These are phyloP conservation scores for Pichia sp. DNA, from an alignment of 1,139 yeast genomes.

Conservation along the genomic window DNA sequence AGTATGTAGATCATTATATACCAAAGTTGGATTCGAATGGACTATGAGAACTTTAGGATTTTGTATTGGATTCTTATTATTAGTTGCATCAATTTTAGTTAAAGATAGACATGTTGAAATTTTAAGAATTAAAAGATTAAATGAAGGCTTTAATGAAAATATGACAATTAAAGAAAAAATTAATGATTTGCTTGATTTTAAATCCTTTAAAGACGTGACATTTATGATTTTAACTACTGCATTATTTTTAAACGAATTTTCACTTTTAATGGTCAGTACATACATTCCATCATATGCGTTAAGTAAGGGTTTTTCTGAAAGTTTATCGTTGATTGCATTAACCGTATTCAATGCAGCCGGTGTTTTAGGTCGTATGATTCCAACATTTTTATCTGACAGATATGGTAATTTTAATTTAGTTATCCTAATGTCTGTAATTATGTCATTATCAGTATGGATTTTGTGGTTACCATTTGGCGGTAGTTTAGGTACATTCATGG, in stretches of 20 bases:
- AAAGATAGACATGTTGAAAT: constrained; percentile 37
- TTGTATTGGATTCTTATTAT: constrained; percentile 39
- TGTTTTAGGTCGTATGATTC: constrained; percentile 50
- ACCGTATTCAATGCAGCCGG: constrained; percentile 58
- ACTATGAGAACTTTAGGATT: constrained; percentile 54
- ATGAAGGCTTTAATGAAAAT: constrained; percentile 8
- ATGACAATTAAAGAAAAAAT: constrained; percentile 17
- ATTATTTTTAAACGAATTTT: constrained; percentile 39
- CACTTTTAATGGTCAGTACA: constrained; percentile 47
- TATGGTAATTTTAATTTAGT: constrained; percentile 56
- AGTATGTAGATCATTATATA: constrained; percentile 47
- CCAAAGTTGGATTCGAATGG: constrained; percentile 53
- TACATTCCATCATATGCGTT: constrained; percentile 53
- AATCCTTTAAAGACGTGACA: constrained; percentile 24
- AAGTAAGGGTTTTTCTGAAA: constrained; percentile 46
- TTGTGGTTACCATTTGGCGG: constrained; percentile 54
- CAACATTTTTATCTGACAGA: constrained; percentile 49
- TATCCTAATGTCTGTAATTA: constrained; percentile 37
- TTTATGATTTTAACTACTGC: constrained; percentile 24
- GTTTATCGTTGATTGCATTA: constrained; percentile 46
- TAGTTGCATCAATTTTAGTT: constrained; percentile 37
- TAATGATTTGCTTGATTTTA: constrained; percentile 24
- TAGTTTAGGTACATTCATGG: constrained; percentile 34
- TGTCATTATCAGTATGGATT: constrained; percentile 34
- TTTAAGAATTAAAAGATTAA: constrained; percentile 1